Base-by-base conservation (phyloP, 1,139 yeast genomes). In the Wickerhamomyces sp. region DNA sequence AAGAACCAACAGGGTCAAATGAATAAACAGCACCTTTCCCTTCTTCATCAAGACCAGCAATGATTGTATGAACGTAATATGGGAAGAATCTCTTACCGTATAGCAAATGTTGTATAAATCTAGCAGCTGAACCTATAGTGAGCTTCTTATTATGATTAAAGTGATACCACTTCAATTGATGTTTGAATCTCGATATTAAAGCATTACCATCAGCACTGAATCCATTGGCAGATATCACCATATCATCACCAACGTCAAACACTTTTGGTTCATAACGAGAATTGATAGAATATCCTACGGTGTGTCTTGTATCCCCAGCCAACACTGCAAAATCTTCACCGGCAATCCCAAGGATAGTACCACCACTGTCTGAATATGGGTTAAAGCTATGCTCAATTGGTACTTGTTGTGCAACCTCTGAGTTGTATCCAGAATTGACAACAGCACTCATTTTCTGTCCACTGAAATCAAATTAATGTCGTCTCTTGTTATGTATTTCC, bases 231-330 rank as follows among this genome's bases (percentile, higher is more conserved):
- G 95, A 81, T 68, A 92, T 78, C 47, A 85, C 76, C 43, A 94
- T 74, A 59, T 85, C 76, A 64, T 92, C 97, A 39, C 97, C 97
- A 43, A 88, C 85, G 53, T 85, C 78, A 58, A 86, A 85, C 42
- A 92, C 86, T 64, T 88, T 89, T 35, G 96, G 95, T 63, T 88
- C 95, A 61, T 85, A 83, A 58, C 99, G 78, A 17, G 97, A 81
- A 61, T 92, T 89, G 64, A 92, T 94, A 47, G 89, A 82, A 67
- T 88, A 92, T 27, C 97, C 98, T 28, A 85, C 83, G 7, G 95
- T 89, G 60, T 86, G 96, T 69, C 99, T 83, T 17, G 99, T 92
- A 63, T 94, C 98, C 37, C 98, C 97, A 1, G 99, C 98, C 46
- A 92, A 73, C 30, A 92, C 94, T 24, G 96, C 97, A 58, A 89